Evolutionary conservation across 345 rosid species (phyloP).

Genomic region (Geranium rotundifolium): DNA sequence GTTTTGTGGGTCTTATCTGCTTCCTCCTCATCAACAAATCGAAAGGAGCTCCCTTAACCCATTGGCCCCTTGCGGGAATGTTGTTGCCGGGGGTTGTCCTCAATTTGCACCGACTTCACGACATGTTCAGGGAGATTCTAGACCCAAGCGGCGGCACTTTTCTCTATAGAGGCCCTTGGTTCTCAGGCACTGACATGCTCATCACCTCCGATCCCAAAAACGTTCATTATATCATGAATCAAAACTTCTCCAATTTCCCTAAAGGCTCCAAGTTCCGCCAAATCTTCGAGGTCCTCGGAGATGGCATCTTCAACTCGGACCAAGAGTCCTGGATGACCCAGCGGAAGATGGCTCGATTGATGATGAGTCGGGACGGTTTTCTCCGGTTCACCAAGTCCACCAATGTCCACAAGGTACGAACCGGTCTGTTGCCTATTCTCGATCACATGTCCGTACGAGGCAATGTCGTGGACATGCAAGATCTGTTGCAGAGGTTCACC

Average conservation of each 20-base stretch:
- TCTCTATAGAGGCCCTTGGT: no score
- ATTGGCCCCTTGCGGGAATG: no score
- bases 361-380: constrained; percentile 18
- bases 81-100: no score
- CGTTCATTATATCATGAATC: constrained; percentile 39
- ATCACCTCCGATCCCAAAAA: constrained; percentile 41
- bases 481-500: constrained; percentile 31
- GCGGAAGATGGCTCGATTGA: constrained; percentile 24
- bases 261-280: constrained; percentile 36
- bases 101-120: no score
- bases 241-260: constrained; percentile 40
- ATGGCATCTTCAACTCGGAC: constrained; percentile 45
- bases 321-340: constrained; percentile 33
- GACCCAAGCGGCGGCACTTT: no score
- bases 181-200: not conserved
- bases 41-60: no score
- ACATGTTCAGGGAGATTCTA: no score
- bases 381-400: constrained; percentile 14
- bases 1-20: no score
- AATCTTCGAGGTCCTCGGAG: constrained; percentile 39
- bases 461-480: constrained; percentile 27
- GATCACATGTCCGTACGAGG: constrained; percentile 21
- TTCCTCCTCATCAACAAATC: no score
- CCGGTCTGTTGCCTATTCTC: constrained; percentile 31
- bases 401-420: constrained; percentile 17